Evolutionary conservation across 2,329 filamentous ascomycete genomes (phyloP).

Genomic region (Sporothrix curviconia): DNA sequence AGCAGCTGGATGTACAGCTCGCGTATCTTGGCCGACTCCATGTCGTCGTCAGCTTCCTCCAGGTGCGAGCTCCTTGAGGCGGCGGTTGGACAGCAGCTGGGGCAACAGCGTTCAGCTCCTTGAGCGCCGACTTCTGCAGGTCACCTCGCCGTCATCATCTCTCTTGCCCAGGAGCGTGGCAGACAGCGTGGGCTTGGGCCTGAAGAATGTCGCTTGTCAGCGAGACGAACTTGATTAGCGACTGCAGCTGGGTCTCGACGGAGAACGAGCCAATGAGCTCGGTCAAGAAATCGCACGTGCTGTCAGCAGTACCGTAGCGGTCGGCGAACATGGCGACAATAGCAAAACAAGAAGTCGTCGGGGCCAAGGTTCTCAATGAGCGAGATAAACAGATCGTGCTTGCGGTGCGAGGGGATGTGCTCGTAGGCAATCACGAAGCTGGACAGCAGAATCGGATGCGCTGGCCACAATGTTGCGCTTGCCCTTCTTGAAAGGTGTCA

Average conservation of each 20-base stretch:
- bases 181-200: constrained; percentile 67
- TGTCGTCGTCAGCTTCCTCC: constrained; percentile 57
- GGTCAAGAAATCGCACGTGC: constrained; percentile 65
- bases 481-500: constrained; percentile 72
- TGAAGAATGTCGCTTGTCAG: constrained; percentile 70
- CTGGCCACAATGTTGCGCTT: constrained; percentile 72
- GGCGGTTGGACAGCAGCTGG: constrained; percentile 51
- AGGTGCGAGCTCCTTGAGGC: constrained; percentile 49
- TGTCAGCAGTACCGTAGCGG: constrained; percentile 71
- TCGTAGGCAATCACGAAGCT: constrained; percentile 96
- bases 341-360: constrained; percentile 79
- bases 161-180: constrained; percentile 59
- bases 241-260: constrained; percentile 68
- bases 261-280: constrained; percentile 68
- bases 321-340: constrained; percentile 87
- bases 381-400: constrained; percentile 75
- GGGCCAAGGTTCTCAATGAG: constrained; percentile 79
- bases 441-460: constrained; percentile 80
- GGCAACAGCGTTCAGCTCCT: constrained; percentile 52
- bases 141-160: constrained; percentile 37
- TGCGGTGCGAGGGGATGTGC: constrained; percentile 83
- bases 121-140: constrained; percentile 44
- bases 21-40: constrained; percentile 59
- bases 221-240: constrained; percentile 69
- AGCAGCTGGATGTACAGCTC: constrained; percentile 63